Percentiles rank a stretch among this genome's conserved stretches.
These are phyloP conservation scores for Tulasnella sp. DNA, from an alignment of 768 basidiomycete genomes.

Conservation along the genomic window DNA sequence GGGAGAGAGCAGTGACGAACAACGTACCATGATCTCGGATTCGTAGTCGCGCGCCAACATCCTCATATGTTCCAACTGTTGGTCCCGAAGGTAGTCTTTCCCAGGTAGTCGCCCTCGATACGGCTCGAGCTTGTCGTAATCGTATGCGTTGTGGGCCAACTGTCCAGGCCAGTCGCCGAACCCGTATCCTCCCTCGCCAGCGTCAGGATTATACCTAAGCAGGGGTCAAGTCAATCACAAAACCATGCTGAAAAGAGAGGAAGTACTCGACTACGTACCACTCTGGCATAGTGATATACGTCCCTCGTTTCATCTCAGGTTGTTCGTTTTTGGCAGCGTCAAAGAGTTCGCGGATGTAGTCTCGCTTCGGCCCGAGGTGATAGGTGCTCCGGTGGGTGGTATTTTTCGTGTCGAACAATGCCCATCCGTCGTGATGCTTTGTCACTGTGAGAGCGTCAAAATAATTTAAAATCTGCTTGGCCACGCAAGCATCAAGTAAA, in stretches of 20 bases:
- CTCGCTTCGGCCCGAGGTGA: constrained; percentile 43
- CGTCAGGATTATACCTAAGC: constrained; percentile 49
- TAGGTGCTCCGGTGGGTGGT: constrained; percentile 46
- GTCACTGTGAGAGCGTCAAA: constrained; percentile 23
- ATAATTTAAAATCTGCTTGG: background rate
- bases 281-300: constrained; percentile 52
- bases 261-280: constrained; percentile 32
- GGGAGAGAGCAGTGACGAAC: background rate
- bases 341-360: constrained; percentile 46
- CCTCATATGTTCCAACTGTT: constrained; percentile 47
- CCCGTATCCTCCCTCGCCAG: constrained; percentile 38
- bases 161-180: constrained; percentile 47
- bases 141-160: constrained; percentile 46
- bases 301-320: constrained; percentile 47
- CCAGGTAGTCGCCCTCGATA: constrained; percentile 48
- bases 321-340: constrained; percentile 39
- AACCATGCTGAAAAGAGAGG: too few relatives aligned
- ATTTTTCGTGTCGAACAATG: constrained; percentile 48
- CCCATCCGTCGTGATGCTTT: constrained; percentile 60
- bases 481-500: constrained; percentile 25
- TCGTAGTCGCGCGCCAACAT: constrained; percentile 42
- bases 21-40: constrained; percentile 47
- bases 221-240: background rate
- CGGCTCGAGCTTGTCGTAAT: constrained; percentile 42
- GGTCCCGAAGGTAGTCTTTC: constrained; percentile 44